These are phyloP conservation scores for Colletotrichum simmondsii DNA, from an alignment of 2,329 filamentous ascomycete genomes.

Conservation along the genomic window DNA sequence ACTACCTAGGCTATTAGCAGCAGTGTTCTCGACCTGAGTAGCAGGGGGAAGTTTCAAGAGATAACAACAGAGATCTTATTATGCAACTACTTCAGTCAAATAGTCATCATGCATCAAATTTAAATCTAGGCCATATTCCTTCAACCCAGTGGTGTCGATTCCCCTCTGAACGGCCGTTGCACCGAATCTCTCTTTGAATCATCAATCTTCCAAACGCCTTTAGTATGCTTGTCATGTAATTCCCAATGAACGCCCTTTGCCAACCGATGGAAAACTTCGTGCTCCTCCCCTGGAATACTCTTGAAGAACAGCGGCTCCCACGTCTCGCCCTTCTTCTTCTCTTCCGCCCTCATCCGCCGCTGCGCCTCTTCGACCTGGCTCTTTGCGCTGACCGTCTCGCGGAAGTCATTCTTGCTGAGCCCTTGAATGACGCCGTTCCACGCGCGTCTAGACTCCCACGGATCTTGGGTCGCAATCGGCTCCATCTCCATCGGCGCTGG, in stretches of 20 bases:
- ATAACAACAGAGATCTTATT: too few relatives aligned
- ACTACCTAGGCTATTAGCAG: too few relatives aligned
- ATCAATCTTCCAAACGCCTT: constrained; percentile 51
- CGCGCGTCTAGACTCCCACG: constrained; percentile 82
- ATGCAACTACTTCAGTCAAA: background rate
- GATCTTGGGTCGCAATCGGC: constrained; percentile 77
- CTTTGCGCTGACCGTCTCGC: constrained; percentile 77
- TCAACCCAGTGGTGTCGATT: constrained; percentile 44
- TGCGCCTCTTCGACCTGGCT: constrained; percentile 85
- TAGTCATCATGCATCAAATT: background rate
- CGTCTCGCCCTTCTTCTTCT: constrained; percentile 60
- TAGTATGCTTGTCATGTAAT: constrained; percentile 47
- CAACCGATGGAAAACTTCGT: constrained; percentile 45
- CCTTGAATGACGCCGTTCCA: constrained; percentile 82
- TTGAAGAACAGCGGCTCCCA: constrained; percentile 55
- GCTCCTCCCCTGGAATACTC: constrained; percentile 39
- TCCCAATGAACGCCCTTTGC: constrained; percentile 42
- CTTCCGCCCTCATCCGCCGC: constrained; percentile 76
- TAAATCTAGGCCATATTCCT: background rate
- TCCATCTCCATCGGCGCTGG: constrained; percentile 47
- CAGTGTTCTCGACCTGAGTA: too few relatives aligned
- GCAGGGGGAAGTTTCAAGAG: too few relatives aligned
- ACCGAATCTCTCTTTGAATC: constrained; percentile 36
- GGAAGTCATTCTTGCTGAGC: constrained; percentile 80
- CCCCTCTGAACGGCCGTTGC: constrained; percentile 46